Evolutionary conservation across 2,329 filamentous ascomycete genomes (phyloP).

Genomic region (Mycocentrospora acerina): DNA sequence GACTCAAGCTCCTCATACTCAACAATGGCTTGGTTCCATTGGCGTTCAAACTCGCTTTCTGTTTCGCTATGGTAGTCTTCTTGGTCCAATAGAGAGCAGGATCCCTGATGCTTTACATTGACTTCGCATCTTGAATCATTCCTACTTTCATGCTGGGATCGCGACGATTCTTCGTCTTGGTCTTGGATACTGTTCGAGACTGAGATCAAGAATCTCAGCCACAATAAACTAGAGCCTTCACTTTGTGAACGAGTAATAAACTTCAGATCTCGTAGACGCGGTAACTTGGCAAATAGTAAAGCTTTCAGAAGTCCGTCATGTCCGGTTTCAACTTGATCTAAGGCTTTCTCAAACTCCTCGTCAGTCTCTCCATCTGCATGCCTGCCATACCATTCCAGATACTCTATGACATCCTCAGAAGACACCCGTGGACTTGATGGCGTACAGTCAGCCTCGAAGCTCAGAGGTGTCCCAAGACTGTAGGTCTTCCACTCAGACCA

Average conservation of each 20-base stretch:
- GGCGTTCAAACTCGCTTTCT: too few species aligned
- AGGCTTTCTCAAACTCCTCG: conserved; percentile 1
- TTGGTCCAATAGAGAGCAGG: too few species aligned
- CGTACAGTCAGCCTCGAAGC: not conserved
- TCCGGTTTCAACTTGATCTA: conserved; percentile 7
- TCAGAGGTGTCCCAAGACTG: conserved; percentile 2
- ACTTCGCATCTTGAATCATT: too few species aligned
- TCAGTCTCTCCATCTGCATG: conserved; percentile 2
- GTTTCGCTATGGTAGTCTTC: too few species aligned
- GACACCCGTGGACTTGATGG: conserved; percentile 4
- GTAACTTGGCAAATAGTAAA: conserved; percentile 9
- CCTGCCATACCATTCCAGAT: conserved; percentile 6
- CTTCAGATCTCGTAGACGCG: conserved; percentile 9
- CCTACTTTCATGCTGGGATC: too few species aligned
- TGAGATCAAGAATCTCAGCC: conserved; percentile 7
- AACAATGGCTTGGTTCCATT: too few species aligned
- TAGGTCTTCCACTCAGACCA: conserved; percentile 13
- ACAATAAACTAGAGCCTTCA: conserved; percentile 5
- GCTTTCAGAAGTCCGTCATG: conserved; percentile 11
- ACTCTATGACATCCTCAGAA: conserved; percentile 5
- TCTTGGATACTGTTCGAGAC: conserved; percentile 1
- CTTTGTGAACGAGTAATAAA: conserved; percentile 3
- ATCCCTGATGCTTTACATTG: too few species aligned
- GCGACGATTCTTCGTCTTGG: too few species aligned
- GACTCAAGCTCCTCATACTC: too few species aligned